Evolutionary conservation across 2,329 filamentous ascomycete genomes (phyloP), one percentile per base, ranked within the genome.

Genomic region (Teratosphaeria viscida): DNA sequence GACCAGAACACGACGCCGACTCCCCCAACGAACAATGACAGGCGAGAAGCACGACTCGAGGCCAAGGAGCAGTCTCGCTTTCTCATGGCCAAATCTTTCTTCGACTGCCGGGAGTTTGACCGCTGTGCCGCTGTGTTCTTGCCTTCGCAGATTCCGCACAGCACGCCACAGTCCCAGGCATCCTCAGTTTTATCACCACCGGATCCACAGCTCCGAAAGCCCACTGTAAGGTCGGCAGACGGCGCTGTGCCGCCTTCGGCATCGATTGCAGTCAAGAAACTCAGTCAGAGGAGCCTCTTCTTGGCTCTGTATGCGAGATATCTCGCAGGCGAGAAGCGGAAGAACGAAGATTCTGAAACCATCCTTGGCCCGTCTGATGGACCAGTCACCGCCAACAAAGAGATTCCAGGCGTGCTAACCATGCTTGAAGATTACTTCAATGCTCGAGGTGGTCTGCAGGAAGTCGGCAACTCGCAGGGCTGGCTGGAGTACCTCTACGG

Each of bases 291-390:
- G 75, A 91, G 92, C 57, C 75, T 97, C 23, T 99, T 99, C 70
- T 80, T 99, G 11, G 88, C 91, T 0, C 78, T 97, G 3, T 99
- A 99, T 69, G 90, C 94, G 53, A 95, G 92, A 70, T 91, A 92
- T 71, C 83, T 97, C 64, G 88, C 92, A 0, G 94, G 94, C 1
- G 94, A 99, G 78, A 96, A 97, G 79, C 85, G 90, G 64, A 96
- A 92, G 74, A 90, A 96, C 68, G 94, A 99, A 74, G 92, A 97
- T 60, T 90, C 89, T 26, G 94, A 99, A 76, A 96, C 96, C 88
- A 89, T 99, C 56, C 85, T 97, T 75, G 94, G 94, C 0, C 92
- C 94, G 1, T 86, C 92, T 60, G 94, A 99, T 74, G 85, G 90
- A 14, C 91, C 92, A 1, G 86, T 86, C 35, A 89, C 90, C 1